A percentile compares a stretch with the other conserved stretches of the same genome.
These are phyloP conservation scores for Phylloporus arenicola DNA, from an alignment of 768 basidiomycete genomes.

Conservation along the genomic window DNA sequence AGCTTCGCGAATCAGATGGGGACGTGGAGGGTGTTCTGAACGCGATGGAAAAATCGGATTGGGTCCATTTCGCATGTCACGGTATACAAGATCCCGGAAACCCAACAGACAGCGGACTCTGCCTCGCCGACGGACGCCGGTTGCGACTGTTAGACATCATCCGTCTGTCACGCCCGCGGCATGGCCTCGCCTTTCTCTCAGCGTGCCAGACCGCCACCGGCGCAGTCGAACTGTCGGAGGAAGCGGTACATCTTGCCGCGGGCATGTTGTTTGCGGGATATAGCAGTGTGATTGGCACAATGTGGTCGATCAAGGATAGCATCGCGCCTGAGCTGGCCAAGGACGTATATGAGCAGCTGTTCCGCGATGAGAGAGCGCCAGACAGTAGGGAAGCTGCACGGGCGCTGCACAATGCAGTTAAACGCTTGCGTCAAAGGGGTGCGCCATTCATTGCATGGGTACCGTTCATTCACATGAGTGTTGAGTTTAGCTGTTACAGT, in stretches of 20 bases:
- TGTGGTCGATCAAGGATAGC: conserved; percentile 39
- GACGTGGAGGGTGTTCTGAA: neutral
- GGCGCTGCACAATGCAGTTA: neutral
- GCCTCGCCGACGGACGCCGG: neutral
- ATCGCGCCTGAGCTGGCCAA: conserved; percentile 31
- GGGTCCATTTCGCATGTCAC: neutral
- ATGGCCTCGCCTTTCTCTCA: neutral
- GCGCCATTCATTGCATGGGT: neutral
- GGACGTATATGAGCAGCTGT: conserved; percentile 24
- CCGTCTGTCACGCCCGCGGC: neutral
- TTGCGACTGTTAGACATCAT: neutral
- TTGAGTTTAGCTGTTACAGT: neutral
- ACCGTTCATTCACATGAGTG: neutral
- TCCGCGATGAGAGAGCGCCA: neutral
- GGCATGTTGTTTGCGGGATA: conserved; percentile 33
- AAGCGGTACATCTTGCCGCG: conserved; percentile 38
- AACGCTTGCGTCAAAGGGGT: neutral
- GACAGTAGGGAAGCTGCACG: neutral
- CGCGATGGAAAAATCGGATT: neutral
- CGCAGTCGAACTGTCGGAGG: conserved; percentile 22
- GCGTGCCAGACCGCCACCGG: neutral
- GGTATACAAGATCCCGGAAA: neutral
- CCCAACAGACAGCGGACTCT: neutral
- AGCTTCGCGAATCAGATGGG: neutral
- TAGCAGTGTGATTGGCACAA: conserved; percentile 35